Evolutionary conservation across 2,329 filamentous ascomycete genomes (phyloP).

Genomic region (Hirsutella thompsonii): DNA sequence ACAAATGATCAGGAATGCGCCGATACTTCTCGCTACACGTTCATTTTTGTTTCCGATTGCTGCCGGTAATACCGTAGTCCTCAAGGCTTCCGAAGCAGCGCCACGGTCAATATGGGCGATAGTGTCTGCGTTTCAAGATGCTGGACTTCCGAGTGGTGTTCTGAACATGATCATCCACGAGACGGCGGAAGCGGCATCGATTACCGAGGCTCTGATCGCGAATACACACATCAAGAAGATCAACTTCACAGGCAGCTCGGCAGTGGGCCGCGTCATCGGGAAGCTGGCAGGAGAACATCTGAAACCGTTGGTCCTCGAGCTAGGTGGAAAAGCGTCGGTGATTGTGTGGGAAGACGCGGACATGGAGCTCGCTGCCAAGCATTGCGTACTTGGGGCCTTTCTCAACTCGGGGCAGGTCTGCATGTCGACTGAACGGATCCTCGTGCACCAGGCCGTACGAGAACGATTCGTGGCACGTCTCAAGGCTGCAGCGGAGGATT

Average conservation of each 20-base stretch:
- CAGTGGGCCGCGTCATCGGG: constrained; percentile 61
- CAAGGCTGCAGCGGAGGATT: constrained; percentile 21
- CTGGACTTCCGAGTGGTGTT: constrained; percentile 62
- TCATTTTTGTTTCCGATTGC: constrained; percentile 54
- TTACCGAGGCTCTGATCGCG: constrained; percentile 57
- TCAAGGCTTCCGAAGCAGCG: constrained; percentile 59
- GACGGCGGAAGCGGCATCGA: constrained; percentile 49
- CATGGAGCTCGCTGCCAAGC: constrained; percentile 53
- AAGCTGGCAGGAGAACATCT: constrained; percentile 56
- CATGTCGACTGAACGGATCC: constrained; percentile 70
- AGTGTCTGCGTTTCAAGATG: constrained; percentile 52
- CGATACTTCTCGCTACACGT: constrained; percentile 40
- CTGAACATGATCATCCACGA: constrained; percentile 60
- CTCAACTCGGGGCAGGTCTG: constrained; percentile 69
- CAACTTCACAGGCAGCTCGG: constrained; percentile 74
- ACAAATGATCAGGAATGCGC: constrained; percentile 35
- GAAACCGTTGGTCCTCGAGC: constrained; percentile 69
- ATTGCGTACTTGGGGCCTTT: constrained; percentile 59
- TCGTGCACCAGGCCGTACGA: constrained; percentile 37
- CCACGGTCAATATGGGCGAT: constrained; percentile 53
- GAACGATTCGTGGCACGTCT: constrained; percentile 33
- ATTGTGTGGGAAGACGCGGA: constrained; percentile 75
- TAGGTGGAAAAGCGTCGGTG: constrained; percentile 71
- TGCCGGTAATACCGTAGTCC: constrained; percentile 61
- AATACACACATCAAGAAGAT: constrained; percentile 61